phyloP scores from a whole-genome alignment of 176 grass and related monocot species.

The Bonia amplexicaulis region DNA sequence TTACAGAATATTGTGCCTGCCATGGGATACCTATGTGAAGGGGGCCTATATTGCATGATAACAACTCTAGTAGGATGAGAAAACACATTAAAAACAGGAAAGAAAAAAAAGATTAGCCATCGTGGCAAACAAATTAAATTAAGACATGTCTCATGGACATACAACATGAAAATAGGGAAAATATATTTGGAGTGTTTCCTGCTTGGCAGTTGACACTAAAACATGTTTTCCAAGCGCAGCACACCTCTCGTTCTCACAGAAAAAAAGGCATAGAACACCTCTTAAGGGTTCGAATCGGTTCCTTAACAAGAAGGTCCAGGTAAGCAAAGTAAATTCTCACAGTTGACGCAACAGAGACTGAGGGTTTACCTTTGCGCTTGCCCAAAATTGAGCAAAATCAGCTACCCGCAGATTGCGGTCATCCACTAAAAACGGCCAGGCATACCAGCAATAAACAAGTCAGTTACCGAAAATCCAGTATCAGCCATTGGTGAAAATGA shows the following conservation, averaged over 20 bases:
- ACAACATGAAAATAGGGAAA: neutral
- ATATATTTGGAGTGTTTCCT: neutral
- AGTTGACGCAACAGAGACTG: slow-evolving; percentile 54
- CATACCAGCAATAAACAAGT: slow-evolving; percentile 96
- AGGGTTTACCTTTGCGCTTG: slow-evolving; percentile 95
- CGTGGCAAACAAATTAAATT: neutral
- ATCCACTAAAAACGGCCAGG: slow-evolving; percentile 92
- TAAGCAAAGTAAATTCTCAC: slow-evolving; percentile 49
- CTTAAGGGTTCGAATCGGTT: slow-evolving; percentile 23
- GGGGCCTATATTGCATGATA: neutral
- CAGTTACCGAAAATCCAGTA: slow-evolving; percentile 91
- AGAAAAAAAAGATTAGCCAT: neutral
- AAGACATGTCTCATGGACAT: neutral
- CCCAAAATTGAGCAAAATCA: slow-evolving; percentile 99
- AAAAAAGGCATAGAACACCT: neutral
- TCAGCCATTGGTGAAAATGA: slow-evolving; percentile 69
- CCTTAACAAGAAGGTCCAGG: slow-evolving; percentile 30
- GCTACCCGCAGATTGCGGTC: slow-evolving; percentile 99
- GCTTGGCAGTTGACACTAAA: neutral
- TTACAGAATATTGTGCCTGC: neutral
- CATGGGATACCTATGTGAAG: neutral
- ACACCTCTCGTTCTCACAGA: neutral
- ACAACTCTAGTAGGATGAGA: neutral
- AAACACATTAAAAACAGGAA: neutral
- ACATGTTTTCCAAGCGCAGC: slow-evolving; percentile 1